Conservation (phyloP, 169 alveolate genomes). For the Theileria parva region DNA sequence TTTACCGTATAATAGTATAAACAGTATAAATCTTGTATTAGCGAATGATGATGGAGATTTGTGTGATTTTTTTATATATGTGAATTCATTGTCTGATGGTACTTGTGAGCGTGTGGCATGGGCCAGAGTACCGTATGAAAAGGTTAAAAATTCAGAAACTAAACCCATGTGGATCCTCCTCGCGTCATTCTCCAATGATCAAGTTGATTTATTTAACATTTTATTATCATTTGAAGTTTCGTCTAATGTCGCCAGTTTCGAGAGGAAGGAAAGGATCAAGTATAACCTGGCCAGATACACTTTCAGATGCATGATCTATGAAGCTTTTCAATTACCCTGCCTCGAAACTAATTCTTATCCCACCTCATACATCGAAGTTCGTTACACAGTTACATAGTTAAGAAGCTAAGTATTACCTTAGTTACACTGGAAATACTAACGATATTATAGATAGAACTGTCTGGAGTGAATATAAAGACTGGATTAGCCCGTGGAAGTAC, state of each 20-base stretch:
- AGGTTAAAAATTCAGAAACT: conserved; percentile 64
- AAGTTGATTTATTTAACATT: conserved; percentile 58
- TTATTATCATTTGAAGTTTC: conserved; percentile 62
- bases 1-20: neutral
- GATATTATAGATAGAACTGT: conserved; percentile 74
- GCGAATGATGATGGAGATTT: conserved; percentile 67
- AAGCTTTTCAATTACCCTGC: conserved; percentile 85
- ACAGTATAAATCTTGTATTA: neutral
- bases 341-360: conserved; percentile 76
- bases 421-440: conserved; percentile 21
- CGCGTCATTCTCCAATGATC: conserved; percentile 40
- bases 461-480: conserved; percentile 79
- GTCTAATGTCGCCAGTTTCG: conserved; percentile 45
- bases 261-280: conserved; percentile 79
- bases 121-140: conserved; percentile 77
- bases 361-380: conserved; percentile 59
- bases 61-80: conserved; percentile 74
- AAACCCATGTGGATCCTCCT: conserved; percentile 84
- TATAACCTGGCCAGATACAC: conserved; percentile 75
- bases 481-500: conserved; percentile 76
- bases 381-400: neutral
- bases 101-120: conserved; percentile 71
- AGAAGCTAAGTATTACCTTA: neutral
- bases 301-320: conserved; percentile 84
- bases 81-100: conserved; percentile 32